These are phyloP conservation scores for Boletus insuetus DNA, from an alignment of 768 basidiomycete genomes.

Conservation along the genomic window DNA sequence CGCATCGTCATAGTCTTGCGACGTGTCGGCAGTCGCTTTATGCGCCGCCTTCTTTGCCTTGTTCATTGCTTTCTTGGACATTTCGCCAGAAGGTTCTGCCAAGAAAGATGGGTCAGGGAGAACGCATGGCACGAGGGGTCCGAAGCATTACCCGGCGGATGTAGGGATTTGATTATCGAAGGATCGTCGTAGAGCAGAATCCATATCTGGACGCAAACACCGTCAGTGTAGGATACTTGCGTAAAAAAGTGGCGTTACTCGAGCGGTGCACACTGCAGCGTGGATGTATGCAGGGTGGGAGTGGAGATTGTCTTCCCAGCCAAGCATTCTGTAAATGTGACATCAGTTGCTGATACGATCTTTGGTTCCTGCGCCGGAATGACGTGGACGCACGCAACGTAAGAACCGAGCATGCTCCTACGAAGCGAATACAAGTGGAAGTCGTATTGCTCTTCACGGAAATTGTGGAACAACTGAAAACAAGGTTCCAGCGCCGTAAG, in stretches of 20 bases:
- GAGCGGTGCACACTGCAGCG: slow-evolving; percentile 67
- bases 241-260: slow-evolving; percentile 41
- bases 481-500: slow-evolving; percentile 4
- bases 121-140: slow-evolving; percentile 30
- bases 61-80: slow-evolving; percentile 78
- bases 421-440: slow-evolving; percentile 95
- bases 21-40: slow-evolving; percentile 50
- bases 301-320: slow-evolving; percentile 79
- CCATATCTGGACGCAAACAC: slow-evolving; percentile 56
- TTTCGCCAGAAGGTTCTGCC: slow-evolving; percentile 18
- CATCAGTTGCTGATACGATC: neutral
- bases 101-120: neutral
- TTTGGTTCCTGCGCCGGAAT: neutral
- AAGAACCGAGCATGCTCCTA: slow-evolving; percentile 83
- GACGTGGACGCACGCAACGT: slow-evolving; percentile 63
- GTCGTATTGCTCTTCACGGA: slow-evolving; percentile 96
- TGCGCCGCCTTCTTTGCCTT: slow-evolving; percentile 81
- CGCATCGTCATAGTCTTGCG: slow-evolving; percentile 36
- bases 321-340: slow-evolving; percentile 53
- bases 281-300: slow-evolving; percentile 75
- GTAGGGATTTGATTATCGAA: slow-evolving; percentile 43
- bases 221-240: slow-evolving; percentile 9
- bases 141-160: slow-evolving; percentile 35
- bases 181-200: slow-evolving; percentile 71
- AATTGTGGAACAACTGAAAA: slow-evolving; percentile 70